Evolutionary conservation across 768 basidiomycete genomes (phyloP).

Genomic region (Mycena haematopus): DNA sequence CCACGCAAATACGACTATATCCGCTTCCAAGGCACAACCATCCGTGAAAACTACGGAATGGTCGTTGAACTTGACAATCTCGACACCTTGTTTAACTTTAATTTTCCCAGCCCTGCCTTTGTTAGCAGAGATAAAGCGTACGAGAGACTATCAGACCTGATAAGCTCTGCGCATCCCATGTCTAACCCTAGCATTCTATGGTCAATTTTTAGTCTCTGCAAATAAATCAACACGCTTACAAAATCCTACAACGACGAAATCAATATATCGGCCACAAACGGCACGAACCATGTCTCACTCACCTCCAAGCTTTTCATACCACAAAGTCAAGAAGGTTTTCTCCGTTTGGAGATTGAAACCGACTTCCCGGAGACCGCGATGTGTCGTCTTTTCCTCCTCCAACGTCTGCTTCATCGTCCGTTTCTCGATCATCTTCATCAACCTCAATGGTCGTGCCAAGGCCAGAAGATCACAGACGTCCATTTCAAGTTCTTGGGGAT

Average conservation of each 20-base stretch:
- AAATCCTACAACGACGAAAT: slow-evolving; percentile 1
- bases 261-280: no score
- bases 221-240: slow-evolving; percentile 2
- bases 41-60: slow-evolving; percentile 46
- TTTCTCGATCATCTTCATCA: slow-evolving; percentile 20
- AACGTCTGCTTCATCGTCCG: slow-evolving; percentile 9
- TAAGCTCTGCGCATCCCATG: slow-evolving; percentile 57
- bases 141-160: slow-evolving; percentile 39
- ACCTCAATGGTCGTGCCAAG: slow-evolving; percentile 17
- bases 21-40: slow-evolving; percentile 46
- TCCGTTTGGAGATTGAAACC: slow-evolving; percentile 14
- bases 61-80: slow-evolving; percentile 44
- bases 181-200: slow-evolving; percentile 41
- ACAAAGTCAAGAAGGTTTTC: slow-evolving; percentile 5
- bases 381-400: slow-evolving; percentile 16
- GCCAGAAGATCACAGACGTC: slow-evolving; percentile 35
- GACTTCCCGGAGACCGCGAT: slow-evolving; percentile 20
- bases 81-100: slow-evolving; percentile 61
- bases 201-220: background rate
- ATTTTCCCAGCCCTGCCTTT: slow-evolving; percentile 47
- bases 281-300: background rate
- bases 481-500: slow-evolving; percentile 30
- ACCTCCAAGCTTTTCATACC: slow-evolving; percentile 21
- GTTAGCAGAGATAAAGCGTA: background rate
- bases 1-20: slow-evolving; percentile 54